Base-by-base conservation (phyloP, 2,329 filamentous ascomycete genomes). In the Lachnellula cervina region DNA sequence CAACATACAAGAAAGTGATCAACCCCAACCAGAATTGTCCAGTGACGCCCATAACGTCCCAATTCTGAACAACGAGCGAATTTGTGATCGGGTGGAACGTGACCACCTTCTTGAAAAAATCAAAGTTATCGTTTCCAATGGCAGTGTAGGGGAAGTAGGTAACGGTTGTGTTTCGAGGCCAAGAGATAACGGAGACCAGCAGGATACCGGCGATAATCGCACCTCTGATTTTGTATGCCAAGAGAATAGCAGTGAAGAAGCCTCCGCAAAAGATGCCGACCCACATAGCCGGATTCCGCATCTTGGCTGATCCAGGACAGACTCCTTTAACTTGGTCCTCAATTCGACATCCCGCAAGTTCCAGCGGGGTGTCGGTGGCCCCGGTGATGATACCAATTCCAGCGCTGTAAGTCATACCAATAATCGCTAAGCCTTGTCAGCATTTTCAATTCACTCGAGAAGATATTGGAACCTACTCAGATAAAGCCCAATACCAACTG, bases 41-140 rank as follows among this genome's bases (percentile, higher is more conserved):
- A 7, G 86, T 84, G 3, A 77, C 77, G 8, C 53, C 57, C 9
- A 77, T 72, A 17, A 94, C 74, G 62, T 87, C 74, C 86, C 88
- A 95, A 51, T 89, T 73, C 67, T 90, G 87, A 2, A 85, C 89
- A 35, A 77, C 79, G 17, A 94, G 77, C 3, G 81, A 85, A 45
- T 80, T 79, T 58, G 78, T 68, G 68, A 94, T 93, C 9, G 82
- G 79, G 68, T 92, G 89, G 77, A 95, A 93, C 34, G 86, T 84
- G 48, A 91, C 89, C 2, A 94, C 89, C 69, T 90, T 80, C 71
- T 88, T 90, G 81, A 95, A 95, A 73, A 94, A 95, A 66, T 91
- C 77, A 70, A 93, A 95, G 49, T 75, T 76, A 65, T 79, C 78
- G 69, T 91, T 76, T 45, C 90, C 90, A 4, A 86, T 70, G 0